Evolutionary conservation across 2,329 filamentous ascomycete genomes (phyloP).

Genomic region (Colletotrichum somersetense): DNA sequence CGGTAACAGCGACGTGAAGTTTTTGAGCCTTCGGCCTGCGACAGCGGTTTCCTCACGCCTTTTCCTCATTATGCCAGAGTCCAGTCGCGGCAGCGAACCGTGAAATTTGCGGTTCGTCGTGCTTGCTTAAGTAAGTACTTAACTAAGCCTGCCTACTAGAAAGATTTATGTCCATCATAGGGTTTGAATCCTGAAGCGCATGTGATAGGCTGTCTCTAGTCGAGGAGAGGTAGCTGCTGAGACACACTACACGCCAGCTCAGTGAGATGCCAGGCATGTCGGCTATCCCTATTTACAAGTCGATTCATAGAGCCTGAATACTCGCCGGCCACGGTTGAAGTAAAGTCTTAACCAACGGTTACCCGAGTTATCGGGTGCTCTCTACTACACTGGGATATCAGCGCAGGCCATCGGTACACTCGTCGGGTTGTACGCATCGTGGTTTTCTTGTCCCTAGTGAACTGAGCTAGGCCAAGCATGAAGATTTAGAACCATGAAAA

Average conservation of each 20-base stretch:
- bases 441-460: not conserved
- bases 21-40: not conserved
- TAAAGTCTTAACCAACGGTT: not conserved
- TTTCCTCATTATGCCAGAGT: not conserved
- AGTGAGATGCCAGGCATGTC: not conserved
- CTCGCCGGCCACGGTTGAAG: not conserved
- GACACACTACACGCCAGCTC: not conserved
- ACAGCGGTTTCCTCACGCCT: not conserved
- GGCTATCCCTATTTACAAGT: not conserved
- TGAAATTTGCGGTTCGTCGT: not conserved
- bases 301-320: not conserved
- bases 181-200: not conserved
- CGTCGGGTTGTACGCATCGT: not conserved
- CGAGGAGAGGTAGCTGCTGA: no score
- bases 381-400: not conserved
- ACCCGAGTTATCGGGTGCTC: not conserved
- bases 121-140: not conserved
- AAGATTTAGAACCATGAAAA: not conserved
- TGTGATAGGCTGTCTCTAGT: not conserved
- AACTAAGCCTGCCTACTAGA: not conserved
- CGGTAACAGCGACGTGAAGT: not conserved
- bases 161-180: not conserved
- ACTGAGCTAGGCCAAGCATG: no score
- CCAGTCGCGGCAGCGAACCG: not conserved
- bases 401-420: not conserved